Evolutionary conservation across 2,329 filamentous ascomycete genomes (phyloP).

Genomic region (Incumbomyces lentus): DNA sequence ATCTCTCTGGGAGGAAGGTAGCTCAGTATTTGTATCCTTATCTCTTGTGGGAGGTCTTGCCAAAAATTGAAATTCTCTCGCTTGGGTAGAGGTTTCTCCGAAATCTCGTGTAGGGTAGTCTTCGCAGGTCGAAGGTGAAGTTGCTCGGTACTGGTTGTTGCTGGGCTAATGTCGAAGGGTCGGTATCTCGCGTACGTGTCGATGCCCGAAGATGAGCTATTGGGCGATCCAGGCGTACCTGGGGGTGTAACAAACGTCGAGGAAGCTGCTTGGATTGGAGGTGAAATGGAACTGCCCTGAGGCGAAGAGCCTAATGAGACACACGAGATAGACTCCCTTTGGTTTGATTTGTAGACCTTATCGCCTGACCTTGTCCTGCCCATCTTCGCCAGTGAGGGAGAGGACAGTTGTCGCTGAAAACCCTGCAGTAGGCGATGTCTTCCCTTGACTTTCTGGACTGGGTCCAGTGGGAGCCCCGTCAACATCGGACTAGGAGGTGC

Average conservation of each 20-base stretch:
- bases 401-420: slow-evolving; percentile 73
- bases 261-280: slow-evolving; percentile 45
- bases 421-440: slow-evolving; percentile 61
- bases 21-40: slow-evolving; percentile 66
- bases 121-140: slow-evolving; percentile 44
- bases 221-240: slow-evolving; percentile 41
- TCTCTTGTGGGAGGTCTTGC: slow-evolving; percentile 69
- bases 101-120: slow-evolving; percentile 17
- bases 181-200: slow-evolving; percentile 47
- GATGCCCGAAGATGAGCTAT: slow-evolving; percentile 36
- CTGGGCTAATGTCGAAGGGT: slow-evolving; percentile 29
- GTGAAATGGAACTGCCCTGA: slow-evolving; percentile 44
- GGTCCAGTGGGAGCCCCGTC: slow-evolving; percentile 21
- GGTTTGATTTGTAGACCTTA: slow-evolving; percentile 46
- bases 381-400: slow-evolving; percentile 56
- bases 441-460: slow-evolving; percentile 51
- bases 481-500: slow-evolving; percentile 3
- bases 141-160: slow-evolving; percentile 48
- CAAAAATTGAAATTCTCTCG: slow-evolving; percentile 56
- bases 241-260: slow-evolving; percentile 47
- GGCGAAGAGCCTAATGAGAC: slow-evolving; percentile 48
- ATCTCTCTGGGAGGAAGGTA: slow-evolving; percentile 73
- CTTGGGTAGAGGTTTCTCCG: slow-evolving; percentile 26
- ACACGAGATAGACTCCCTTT: slow-evolving; percentile 56
- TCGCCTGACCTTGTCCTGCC: slow-evolving; percentile 56